These are phyloP conservation scores for Rhodamnia argentea DNA, from an alignment of 345 rosid genomes.

Conservation along the genomic window DNA sequence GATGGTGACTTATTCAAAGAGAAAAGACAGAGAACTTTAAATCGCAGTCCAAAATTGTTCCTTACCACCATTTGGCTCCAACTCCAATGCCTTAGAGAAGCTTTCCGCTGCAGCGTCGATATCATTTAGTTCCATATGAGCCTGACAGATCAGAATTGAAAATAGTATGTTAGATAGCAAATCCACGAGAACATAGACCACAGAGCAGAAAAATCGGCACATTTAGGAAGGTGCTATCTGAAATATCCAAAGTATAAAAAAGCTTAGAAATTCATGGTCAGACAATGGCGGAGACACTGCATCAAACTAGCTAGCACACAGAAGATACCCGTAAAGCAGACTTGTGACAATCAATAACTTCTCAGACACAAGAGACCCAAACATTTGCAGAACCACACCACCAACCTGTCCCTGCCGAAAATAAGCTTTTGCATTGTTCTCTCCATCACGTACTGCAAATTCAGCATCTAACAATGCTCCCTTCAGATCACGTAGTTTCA, in stretches of 20 bases:
- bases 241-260: neutral
- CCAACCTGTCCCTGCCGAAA: conserved; percentile 97
- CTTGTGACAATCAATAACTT: neutral
- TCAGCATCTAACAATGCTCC: conserved; percentile 87
- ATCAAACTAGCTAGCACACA: neutral
- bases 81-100: conserved; percentile 68
- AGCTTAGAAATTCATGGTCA: neutral
- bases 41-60: neutral
- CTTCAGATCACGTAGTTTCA: conserved; percentile 73
- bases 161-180: neutral
- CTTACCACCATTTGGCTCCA: conserved; percentile 91
- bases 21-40: neutral
- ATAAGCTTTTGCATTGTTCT: conserved; percentile 79
- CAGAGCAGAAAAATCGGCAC: neutral
- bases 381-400: neutral
- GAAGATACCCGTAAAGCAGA: neutral
- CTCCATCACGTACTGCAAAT: conserved; percentile 85
- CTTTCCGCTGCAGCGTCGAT: conserved; percentile 94
- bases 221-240: neutral
- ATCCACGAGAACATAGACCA: neutral
- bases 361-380: too few relatives aligned
- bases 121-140: conserved; percentile 83
- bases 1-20: neutral
- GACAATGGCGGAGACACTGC: neutral
- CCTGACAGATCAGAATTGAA: conserved; percentile 27